Evolutionary conservation across 2,329 filamentous ascomycete species (phyloP).

Genomic region (Colletotrichum cereale): DNA sequence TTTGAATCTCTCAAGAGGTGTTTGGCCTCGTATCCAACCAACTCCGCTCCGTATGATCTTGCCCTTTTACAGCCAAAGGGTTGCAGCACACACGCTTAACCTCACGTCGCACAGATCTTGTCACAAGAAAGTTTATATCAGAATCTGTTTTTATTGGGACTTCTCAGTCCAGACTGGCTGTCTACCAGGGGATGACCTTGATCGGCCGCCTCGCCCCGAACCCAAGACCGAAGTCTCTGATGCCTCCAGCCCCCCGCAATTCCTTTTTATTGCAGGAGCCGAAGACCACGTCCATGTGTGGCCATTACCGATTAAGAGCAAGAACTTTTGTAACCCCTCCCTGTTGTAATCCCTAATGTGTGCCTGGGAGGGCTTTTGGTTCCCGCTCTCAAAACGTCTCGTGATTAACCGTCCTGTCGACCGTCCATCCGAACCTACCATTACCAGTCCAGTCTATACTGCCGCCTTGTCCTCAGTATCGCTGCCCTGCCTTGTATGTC

Average conservation of each 20-base stretch:
- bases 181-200: conserved; percentile 48
- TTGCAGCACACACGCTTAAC: background rate
- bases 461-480: conserved; percentile 44
- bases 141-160: conserved; percentile 54
- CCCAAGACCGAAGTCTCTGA: conserved; percentile 51
- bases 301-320: conserved; percentile 45
- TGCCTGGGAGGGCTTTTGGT: conserved; percentile 53
- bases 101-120: background rate
- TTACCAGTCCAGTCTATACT: conserved; percentile 43
- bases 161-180: conserved; percentile 57
- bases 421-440: conserved; percentile 41
- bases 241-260: conserved; percentile 43
- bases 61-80: background rate
- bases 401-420: conserved; percentile 41
- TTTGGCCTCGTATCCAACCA: background rate
- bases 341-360: conserved; percentile 51
- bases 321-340: conserved; percentile 46
- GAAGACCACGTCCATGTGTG: conserved; percentile 41
- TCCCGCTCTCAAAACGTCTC: conserved; percentile 50
- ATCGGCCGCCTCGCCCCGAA: conserved; percentile 46
- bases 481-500: conserved; percentile 44
- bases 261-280: conserved; percentile 38
- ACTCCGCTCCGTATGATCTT: background rate
- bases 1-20: too few species aligned
- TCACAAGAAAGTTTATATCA: conserved; percentile 22